Evolutionary conservation across 441 rosid genomes (phyloP), one percentile per base, ranked within the genome.

Genomic region (Croton setiger): DNA sequence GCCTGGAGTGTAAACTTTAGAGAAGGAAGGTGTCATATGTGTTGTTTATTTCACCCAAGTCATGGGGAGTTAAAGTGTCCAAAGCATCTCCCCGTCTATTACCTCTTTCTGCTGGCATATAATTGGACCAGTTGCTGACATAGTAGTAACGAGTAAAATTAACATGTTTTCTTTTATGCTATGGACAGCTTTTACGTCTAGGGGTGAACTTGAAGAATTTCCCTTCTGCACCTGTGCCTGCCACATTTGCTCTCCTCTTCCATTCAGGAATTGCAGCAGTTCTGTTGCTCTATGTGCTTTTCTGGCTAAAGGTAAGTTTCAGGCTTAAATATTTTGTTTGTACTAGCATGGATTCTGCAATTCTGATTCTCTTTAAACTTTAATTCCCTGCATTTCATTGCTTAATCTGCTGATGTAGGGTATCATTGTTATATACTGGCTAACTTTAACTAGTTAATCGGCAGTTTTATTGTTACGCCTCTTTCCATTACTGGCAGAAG

Each of bases 131-230:
- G 18, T 31, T 45, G 33, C 14, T 17, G 33, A 33, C 41, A 47
- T 6, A 49, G 43, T 63, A 49, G 36, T 37, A 36, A 66, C 21
- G 0, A 4, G 20, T 53, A 1, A 23, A 9, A 3, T 14, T 70
- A 33, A 70, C 61, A 45, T 20, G 37, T n/a, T 18, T 20, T 52
- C 62, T 71, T 27, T 27, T 27, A 27, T 27, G 31, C 37, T 27
- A 64, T 66, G 75, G 71, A 64, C 87, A 95, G 98, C 79, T 95
- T n/a, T 61, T 77, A 51, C 73, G 78, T 27, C 57, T 90, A 76
- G 97, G 98, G 67, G 92, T 88, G 78, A 95, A 92, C 75, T 72
- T 92, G 70, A 92, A 92, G 87, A 92, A 82, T 74, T 92, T 95
- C 79, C 98, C 98, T 43, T 73, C 91, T 53, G 78, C 91, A 10